These are phyloP conservation scores for Pisolithus microcarpus DNA, from an alignment of 768 basidiomycete species.

Conservation along the genomic window DNA sequence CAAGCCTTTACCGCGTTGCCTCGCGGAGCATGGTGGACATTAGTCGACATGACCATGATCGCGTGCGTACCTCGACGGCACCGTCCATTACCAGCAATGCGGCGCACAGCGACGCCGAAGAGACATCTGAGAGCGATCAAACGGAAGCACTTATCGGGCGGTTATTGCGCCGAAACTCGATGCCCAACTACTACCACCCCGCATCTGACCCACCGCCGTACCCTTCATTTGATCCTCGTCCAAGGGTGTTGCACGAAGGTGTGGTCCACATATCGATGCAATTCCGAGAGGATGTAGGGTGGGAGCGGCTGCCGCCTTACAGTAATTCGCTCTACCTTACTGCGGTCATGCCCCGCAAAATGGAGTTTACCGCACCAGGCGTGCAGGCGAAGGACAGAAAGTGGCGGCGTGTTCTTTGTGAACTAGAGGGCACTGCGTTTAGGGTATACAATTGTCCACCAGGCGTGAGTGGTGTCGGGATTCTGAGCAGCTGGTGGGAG, in stretches of 20 bases:
- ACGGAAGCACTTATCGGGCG: constrained; percentile 29
- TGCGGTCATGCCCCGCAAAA: constrained; percentile 80
- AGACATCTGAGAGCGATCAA: constrained; percentile 14
- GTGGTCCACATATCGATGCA: neutral
- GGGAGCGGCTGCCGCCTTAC: constrained; percentile 74
- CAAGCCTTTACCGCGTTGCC: constrained; percentile 49
- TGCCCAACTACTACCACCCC: constrained; percentile 57
- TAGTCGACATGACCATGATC: constrained; percentile 20
- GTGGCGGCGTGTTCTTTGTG: constrained; percentile 84
- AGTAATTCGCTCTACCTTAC: constrained; percentile 75
- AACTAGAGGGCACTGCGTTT: constrained; percentile 89
- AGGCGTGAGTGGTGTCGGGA: constrained; percentile 38
- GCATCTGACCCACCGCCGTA: constrained; percentile 63
- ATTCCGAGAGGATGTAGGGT: constrained; percentile 48
- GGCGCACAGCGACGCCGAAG: constrained; percentile 3
- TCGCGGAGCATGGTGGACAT: constrained; percentile 64
- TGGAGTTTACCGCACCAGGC: constrained; percentile 85
- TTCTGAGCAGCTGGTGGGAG: constrained; percentile 74
- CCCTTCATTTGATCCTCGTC: constrained; percentile 37
- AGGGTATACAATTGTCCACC: constrained; percentile 58
- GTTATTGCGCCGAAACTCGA: constrained; percentile 55
- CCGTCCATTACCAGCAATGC: constrained; percentile 8
- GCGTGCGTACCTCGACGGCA: constrained; percentile 7
- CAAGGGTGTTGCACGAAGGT: constrained; percentile 44
- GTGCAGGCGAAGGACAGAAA: constrained; percentile 84